These are phyloP conservation scores for Candida palmyrensis DNA, from an alignment of 805 yeast genomes.

Conservation along the genomic window DNA sequence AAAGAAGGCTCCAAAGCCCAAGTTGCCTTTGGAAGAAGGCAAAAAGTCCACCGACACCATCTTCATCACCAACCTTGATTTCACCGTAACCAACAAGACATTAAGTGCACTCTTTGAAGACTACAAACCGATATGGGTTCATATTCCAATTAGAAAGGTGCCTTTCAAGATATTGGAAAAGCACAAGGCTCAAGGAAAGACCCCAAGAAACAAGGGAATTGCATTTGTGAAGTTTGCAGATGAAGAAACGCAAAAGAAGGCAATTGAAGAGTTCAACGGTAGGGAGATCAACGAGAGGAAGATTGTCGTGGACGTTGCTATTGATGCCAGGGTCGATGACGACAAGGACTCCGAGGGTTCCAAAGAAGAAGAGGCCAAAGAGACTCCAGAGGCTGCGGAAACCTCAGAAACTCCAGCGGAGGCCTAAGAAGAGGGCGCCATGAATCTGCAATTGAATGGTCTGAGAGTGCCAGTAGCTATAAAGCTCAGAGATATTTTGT, in stretches of 20 bases:
- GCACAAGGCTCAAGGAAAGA: slow-evolving; percentile 41
- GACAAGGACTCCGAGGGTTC: slow-evolving; percentile 17
- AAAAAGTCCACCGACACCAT: slow-evolving; percentile 53
- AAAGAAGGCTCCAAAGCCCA: slow-evolving; percentile 5
- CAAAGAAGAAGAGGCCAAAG: slow-evolving; percentile 6
- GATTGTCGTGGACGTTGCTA: slow-evolving; percentile 67
- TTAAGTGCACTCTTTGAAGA: slow-evolving; percentile 42
- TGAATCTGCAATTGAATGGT: no score
- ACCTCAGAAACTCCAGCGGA: neutral
- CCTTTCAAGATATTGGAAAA: slow-evolving; percentile 40
- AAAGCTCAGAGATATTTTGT: no score
- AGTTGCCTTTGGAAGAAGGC: slow-evolving; percentile 32
- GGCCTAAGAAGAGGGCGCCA: neutral
- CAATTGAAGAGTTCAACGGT: slow-evolving; percentile 69
- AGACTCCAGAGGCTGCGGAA: neutral
- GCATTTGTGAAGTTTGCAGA: slow-evolving; percentile 58
- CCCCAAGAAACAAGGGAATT: slow-evolving; percentile 49
- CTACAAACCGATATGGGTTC: slow-evolving; percentile 51
- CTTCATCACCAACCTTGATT: slow-evolving; percentile 57
- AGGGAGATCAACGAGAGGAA: slow-evolving; percentile 59
- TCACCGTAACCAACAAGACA: slow-evolving; percentile 41
- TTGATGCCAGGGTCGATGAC: slow-evolving; percentile 42
- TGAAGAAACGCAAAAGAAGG: slow-evolving; percentile 61
- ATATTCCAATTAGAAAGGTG: slow-evolving; percentile 50
- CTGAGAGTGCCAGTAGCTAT: no score